phyloP scores from a whole-genome alignment of 2,329 filamentous ascomycete species.

The Talaromyces amestolkiae region DNA sequence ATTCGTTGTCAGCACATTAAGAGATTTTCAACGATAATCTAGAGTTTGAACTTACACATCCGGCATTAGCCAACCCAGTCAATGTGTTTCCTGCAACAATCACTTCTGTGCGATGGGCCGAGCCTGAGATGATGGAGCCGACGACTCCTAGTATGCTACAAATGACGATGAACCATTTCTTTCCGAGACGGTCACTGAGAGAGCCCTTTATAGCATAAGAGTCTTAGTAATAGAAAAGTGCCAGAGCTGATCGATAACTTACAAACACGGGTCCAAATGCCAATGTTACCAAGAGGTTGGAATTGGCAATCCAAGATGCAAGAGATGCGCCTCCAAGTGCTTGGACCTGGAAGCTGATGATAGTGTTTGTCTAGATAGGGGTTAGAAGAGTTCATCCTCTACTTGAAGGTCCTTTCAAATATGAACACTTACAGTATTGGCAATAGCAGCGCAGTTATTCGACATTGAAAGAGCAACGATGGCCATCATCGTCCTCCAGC shows the following conservation, averaged over 20 bases:
- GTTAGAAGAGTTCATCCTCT: neutral
- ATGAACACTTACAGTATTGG: neutral
- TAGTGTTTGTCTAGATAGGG: neutral
- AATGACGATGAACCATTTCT: neutral
- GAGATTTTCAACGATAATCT: neutral
- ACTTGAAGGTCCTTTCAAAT: neutral
- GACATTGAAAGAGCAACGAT: conserved; percentile 8
- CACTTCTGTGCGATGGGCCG: conserved; percentile 1
- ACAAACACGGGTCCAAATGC: neutral
- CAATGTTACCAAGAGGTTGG: neutral
- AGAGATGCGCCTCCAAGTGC: neutral
- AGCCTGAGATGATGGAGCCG: conserved; percentile 4
- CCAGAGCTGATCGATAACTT: neutral
- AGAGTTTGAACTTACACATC: neutral
- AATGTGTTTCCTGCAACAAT: conserved; percentile 11
- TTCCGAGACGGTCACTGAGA: neutral
- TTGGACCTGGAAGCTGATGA: neutral
- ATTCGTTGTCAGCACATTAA: neutral
- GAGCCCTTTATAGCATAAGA: neutral
- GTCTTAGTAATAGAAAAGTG: neutral
- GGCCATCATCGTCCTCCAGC: conserved; percentile 13
- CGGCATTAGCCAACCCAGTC: conserved; percentile 8
- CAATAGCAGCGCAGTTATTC: conserved; percentile 8
- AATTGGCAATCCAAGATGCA: neutral
- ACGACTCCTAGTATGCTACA: neutral